Conservation (phyloP, 2,329 filamentous ascomycete species). For the Verticillium dahliae region DNA sequence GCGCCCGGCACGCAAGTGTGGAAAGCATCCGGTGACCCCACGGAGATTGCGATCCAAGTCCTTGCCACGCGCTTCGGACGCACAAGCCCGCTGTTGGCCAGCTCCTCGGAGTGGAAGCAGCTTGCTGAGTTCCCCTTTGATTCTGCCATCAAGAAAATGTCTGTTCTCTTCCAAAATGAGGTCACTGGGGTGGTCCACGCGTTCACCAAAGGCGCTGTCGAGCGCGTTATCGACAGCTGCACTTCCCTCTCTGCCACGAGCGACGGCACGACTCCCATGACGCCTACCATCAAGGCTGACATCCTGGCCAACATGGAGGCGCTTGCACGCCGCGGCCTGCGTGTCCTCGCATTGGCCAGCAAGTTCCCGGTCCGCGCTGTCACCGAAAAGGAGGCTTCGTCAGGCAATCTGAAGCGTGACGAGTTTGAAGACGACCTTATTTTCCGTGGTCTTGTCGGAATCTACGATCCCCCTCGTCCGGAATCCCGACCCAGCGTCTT, state of each 20-base stretch:
- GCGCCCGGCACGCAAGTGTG: conserved; percentile 21
- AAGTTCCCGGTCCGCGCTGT: conserved; percentile 7
- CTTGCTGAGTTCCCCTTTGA: conserved; percentile 51
- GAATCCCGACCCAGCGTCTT: conserved; percentile 50
- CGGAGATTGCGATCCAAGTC: conserved; percentile 53
- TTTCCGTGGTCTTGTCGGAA: conserved; percentile 59
- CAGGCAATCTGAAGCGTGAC: conserved; percentile 28
- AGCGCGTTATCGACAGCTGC: conserved; percentile 57
- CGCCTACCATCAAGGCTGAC: conserved; percentile 32
- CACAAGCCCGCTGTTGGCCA: conserved; percentile 22
- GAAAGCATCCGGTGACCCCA: conserved; percentile 40
- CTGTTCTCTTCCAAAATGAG: conserved; percentile 38
- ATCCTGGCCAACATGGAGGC: conserved; percentile 61
- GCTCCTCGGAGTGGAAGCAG: conserved; percentile 25
- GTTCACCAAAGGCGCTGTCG: conserved; percentile 59
- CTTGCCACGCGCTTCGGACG: conserved; percentile 47
- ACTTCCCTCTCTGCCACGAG: conserved; percentile 26
- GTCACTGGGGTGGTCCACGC: conserved; percentile 25
- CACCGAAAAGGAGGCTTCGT: conserved; percentile 20
- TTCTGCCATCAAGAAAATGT: conserved; percentile 53
- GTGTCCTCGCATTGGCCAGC: conserved; percentile 57
- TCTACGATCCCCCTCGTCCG: conserved; percentile 61
- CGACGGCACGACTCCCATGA: conserved; percentile 24
- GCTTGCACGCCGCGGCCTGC: conserved; percentile 57
- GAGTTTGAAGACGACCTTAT: conserved; percentile 50